Evolutionary conservation across 1,284 basidiomycete genomes (phyloP).

Genomic region (Sporisorium scitamineum): DNA sequence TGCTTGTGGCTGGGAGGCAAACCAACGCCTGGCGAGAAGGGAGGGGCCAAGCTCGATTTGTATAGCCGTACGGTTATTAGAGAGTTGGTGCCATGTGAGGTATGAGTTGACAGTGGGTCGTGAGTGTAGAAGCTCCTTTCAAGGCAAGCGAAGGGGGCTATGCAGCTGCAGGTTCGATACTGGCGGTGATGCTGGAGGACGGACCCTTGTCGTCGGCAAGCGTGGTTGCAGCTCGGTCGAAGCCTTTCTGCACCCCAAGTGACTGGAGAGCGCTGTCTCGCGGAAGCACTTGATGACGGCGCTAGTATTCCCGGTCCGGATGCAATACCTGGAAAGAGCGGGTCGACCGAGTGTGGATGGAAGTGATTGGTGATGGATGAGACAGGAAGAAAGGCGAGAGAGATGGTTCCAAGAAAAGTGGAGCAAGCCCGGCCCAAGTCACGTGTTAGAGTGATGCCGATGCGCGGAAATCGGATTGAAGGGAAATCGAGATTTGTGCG

Average conservation of each 20-base stretch:
- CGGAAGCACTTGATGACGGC: neutral
- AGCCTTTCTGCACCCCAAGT: neutral
- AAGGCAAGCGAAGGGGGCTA: no score
- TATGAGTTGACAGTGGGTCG: no score
- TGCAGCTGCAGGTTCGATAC: no score
- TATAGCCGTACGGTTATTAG: no score
- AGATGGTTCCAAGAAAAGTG: neutral
- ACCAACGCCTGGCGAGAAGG: no score
- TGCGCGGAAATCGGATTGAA: no score
- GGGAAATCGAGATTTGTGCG: neutral
- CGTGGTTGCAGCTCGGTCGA: no score
- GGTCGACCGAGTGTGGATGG: neutral
- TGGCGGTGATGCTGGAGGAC: no score
- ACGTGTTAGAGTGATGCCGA: conserved; percentile 4
- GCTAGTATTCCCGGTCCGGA: neutral
- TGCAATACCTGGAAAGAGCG: neutral
- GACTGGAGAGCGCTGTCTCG: neutral
- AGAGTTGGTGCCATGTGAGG: neutral
- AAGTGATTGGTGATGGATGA: neutral
- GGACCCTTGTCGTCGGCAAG: no score
- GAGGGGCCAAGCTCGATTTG: no score
- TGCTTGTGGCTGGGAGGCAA: no score
- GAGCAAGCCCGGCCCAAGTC: conserved; percentile 2
- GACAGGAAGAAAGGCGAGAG: neutral
- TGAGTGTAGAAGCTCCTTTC: no score